Evolutionary conservation across 2,329 filamentous ascomycete genomes (phyloP), one percentile per base, ranked within the genome.

Genomic region (Xylariaceae sp.): DNA sequence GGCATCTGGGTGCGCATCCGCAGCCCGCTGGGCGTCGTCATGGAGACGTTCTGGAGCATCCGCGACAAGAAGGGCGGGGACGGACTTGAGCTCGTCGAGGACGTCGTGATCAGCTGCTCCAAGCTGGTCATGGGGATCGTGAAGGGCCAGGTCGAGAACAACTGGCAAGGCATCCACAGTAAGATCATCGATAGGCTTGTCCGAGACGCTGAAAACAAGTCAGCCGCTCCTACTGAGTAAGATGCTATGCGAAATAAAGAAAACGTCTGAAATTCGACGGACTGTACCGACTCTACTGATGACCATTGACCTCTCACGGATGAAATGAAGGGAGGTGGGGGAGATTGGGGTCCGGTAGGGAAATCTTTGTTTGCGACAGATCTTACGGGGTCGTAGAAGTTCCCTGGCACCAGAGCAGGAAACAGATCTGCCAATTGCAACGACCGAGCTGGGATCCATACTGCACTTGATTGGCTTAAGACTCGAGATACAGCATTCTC

Each of bases 1-100:
- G 80, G 80, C 16, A 61, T 79, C 6, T 81, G 80, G 63, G 75
- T 79, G 40, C 68, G 79, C 9, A 76, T 81, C 50, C 70, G 69
- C 41, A 77, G 76, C 39, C 79, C 80, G 18, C 61, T 83, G 65
- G 73, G 71, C 42, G 69, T 80, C 32, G 67, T 76, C 2, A 76
- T 83, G 72, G 80, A 83, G 65, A 80, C 79, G 15, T 63, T 72
- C 15, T 83, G 80, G 80, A 55, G 46, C 47, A 52, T 69, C 10
- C 50, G 59, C 47, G 67, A 72, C 56, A 61, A 68, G 29, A 63
- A 71, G 41, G 62, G 64, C 34, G 71, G 68, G 53, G 56, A 48
- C 10, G 48, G 5, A 12, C 59, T 73, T 29, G 74, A 76, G 61
- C 57, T 83, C 47, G 71, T 76, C 4, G 78, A 83, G 67, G 73